A percentile compares a stretch with the other conserved stretches of the same genome.
phyloP scores from a whole-genome alignment of 768 basidiomycete genomes.

The Amanita phalloides region DNA sequence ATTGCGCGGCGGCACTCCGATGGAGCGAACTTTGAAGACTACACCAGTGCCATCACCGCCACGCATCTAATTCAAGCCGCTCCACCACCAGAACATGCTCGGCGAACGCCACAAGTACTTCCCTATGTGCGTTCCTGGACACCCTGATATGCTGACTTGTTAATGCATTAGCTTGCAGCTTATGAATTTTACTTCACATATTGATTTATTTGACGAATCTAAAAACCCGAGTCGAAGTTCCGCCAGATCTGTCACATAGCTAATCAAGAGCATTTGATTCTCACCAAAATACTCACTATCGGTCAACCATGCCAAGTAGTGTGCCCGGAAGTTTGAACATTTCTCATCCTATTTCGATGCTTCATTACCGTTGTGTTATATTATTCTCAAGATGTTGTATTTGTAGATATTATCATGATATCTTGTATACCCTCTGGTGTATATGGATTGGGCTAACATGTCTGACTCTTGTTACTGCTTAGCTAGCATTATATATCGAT shows the following conservation, averaged over 20 bases:
- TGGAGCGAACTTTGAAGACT: constrained; percentile 19
- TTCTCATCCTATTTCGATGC: background rate
- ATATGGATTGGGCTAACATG: background rate
- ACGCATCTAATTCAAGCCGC: constrained; percentile 7
- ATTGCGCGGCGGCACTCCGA: constrained; percentile 18
- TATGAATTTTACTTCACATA: constrained; percentile 32
- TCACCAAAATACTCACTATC: background rate
- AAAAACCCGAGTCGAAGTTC: background rate
- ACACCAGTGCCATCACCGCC: constrained; percentile 10
- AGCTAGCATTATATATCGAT: background rate
- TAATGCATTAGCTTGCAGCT: constrained; percentile 16
- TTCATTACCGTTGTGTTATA: background rate
- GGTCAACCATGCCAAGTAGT: background rate
- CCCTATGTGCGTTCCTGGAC: constrained; percentile 25
- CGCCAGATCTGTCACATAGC: background rate
- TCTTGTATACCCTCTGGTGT: background rate
- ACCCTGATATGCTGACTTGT: background rate
- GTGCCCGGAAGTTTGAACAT: background rate
- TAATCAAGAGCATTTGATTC: background rate
- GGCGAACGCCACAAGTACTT: constrained; percentile 21
- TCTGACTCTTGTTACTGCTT: background rate
- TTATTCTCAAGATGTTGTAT: constrained; percentile 2
- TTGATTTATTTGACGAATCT: constrained; percentile 22
- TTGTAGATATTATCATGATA: background rate
- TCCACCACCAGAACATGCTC: constrained; percentile 1